Percentiles rank a stretch among this genome's conserved stretches.
Conservation (phyloP, 371 early-diverging fungal species). For the Syncephalastrum monosporum region DNA sequence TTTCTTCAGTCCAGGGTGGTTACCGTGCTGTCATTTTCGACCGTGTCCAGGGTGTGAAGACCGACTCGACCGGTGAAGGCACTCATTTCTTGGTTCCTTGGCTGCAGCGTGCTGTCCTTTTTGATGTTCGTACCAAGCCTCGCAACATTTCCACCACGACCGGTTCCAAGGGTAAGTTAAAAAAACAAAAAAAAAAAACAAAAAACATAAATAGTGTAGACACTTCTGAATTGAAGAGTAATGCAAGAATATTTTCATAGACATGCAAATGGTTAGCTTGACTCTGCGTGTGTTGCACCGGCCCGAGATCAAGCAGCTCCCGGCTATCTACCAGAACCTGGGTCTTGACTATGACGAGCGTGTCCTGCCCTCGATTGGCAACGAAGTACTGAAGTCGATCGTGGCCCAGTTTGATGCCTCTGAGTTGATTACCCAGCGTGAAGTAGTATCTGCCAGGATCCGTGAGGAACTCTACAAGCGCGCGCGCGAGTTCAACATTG, state of each 20-base stretch:
- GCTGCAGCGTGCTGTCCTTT: conserved; percentile 74
- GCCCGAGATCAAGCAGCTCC: conserved; percentile 75
- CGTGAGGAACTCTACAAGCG: conserved; percentile 91
- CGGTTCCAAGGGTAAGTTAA: conserved; percentile 54
- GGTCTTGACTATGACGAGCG: conserved; percentile 97
- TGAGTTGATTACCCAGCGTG: conserved; percentile 97
- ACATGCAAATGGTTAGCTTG: conserved; percentile 90
- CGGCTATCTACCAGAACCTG: conserved; percentile 84
- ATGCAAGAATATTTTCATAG: background rate
- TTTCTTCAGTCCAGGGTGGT: conserved; percentile 84
- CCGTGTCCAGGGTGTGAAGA: conserved; percentile 90
- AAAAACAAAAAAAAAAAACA: too few species aligned
- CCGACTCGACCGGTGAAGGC: conserved; percentile 80
- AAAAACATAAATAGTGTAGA: too few species aligned
- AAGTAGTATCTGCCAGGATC: conserved; percentile 90
- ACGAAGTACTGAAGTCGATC: conserved; percentile 96
- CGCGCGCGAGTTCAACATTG: conserved; percentile 91
- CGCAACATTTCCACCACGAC: conserved; percentile 95
- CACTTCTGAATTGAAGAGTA: background rate
- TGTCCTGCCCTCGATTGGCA: conserved; percentile 96
- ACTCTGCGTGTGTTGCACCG: conserved; percentile 93
- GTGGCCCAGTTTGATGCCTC: conserved; percentile 98
- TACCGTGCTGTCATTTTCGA: conserved; percentile 96
- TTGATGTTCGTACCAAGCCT: conserved; percentile 90
- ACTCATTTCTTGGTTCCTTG: conserved; percentile 97